Conservation (phyloP, 169 alveolate species). For the Theileria annulata region DNA sequence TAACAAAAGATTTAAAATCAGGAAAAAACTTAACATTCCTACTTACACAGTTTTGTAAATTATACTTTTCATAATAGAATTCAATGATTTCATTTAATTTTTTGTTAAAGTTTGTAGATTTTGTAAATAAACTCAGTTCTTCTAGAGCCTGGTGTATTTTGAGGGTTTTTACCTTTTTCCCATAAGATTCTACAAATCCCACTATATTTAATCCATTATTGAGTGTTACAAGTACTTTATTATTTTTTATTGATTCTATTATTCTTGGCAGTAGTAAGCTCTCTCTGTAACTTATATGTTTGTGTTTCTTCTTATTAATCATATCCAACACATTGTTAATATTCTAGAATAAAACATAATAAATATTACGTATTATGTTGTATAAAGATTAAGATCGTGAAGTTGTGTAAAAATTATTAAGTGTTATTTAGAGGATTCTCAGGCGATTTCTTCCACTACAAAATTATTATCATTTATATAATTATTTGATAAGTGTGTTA, state of each 20-base stretch:
- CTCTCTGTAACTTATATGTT: constrained; percentile 16
- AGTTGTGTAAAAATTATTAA: neutral
- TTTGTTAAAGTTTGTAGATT: neutral
- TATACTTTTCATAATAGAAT: neutral
- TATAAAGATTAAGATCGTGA: neutral
- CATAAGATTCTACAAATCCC: constrained; percentile 42
- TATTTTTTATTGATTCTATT: constrained; percentile 27
- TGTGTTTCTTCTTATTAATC: neutral
- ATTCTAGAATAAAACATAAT: constrained; percentile 12
- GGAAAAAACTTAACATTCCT: neutral
- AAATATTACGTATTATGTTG: neutral
- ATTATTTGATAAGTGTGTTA: constrained; percentile 16
- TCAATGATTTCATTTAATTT: neutral
- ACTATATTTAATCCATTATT: constrained; percentile 27
- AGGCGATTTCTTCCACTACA: constrained; percentile 70
- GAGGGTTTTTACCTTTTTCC: constrained; percentile 19
- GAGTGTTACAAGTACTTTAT: constrained; percentile 17
- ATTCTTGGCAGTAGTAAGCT: constrained; percentile 33
- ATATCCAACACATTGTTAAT: neutral
- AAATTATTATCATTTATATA: neutral
- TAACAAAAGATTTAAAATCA: constrained; percentile 17
- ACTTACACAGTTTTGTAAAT: neutral
- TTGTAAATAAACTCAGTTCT: constrained; percentile 9
- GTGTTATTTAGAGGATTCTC: constrained; percentile 50
- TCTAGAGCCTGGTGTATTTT: constrained; percentile 18